Evolutionary conservation across 2,329 filamentous ascomycete species (phyloP).

Genomic region (Penicillium hordei): DNA sequence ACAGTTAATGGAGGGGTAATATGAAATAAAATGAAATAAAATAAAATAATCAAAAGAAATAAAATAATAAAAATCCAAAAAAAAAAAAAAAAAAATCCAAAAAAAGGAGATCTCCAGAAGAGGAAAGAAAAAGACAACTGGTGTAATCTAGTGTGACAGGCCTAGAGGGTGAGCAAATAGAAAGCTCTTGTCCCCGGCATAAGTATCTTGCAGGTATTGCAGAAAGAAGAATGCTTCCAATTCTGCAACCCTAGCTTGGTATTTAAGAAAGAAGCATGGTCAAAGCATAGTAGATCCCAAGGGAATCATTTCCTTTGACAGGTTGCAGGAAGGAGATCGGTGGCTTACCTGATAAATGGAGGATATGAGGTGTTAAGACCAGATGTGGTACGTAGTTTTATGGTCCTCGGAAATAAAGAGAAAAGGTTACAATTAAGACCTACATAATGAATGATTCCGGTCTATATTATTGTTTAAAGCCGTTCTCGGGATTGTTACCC

Average conservation of each 20-base stretch:
- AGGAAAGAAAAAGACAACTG: slow-evolving; percentile 23
- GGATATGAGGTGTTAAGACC: background rate
- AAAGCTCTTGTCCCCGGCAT: slow-evolving; percentile 1
- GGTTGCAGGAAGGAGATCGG: background rate
- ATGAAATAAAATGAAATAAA: slow-evolving; percentile 3
- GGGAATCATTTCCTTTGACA: slow-evolving; percentile 4
- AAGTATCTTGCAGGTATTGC: slow-evolving; percentile 23
- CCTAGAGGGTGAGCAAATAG: slow-evolving; percentile 7
- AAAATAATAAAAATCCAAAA: background rate
- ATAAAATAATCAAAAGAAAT: slow-evolving; percentile 1
- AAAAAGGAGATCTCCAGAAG: slow-evolving; percentile 4
- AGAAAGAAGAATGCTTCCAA: slow-evolving; percentile 16
- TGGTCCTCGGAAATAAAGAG: background rate
- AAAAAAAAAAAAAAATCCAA: background rate
- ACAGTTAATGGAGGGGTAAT: slow-evolving; percentile 4
- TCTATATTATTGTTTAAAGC: background rate
- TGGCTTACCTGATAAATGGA: slow-evolving; percentile 15
- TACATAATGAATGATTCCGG: background rate
- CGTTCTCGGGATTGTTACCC: slow-evolving; percentile 1
- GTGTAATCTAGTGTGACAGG: slow-evolving; percentile 24
- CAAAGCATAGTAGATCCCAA: background rate
- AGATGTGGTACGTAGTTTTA: background rate
- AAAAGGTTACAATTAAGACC: slow-evolving; percentile 3
- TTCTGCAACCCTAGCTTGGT: slow-evolving; percentile 18
- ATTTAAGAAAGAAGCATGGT: background rate